Evolutionary conservation across 129 eudicot genomes (phyloP).

Genomic region (Rutidosis leptorrhynchoides): DNA sequence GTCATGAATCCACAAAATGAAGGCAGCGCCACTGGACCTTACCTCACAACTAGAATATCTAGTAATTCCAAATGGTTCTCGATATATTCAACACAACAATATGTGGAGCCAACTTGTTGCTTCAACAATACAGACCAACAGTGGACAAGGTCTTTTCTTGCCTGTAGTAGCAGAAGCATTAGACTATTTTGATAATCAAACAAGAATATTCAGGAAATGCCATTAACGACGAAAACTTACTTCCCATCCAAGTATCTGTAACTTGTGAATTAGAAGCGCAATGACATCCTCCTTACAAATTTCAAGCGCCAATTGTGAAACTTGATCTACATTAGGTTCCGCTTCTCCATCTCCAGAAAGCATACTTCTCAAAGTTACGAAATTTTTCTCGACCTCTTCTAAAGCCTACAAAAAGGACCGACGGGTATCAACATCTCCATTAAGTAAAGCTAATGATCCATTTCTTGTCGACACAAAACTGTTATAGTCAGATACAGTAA

Average conservation of each 20-base stretch:
- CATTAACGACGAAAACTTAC: constrained; percentile 33
- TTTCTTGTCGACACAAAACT: too few species aligned
- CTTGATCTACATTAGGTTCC: constrained; percentile 64
- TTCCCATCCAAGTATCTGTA: constrained; percentile 62
- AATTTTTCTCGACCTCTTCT: too few species aligned
- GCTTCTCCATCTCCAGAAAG: constrained; percentile 69
- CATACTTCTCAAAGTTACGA: too few species aligned
- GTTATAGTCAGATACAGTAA: too few species aligned
- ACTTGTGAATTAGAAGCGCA: constrained; percentile 56
- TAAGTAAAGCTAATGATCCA: too few species aligned
- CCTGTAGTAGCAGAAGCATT: constrained; percentile 33
- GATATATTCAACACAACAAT: constrained; percentile 54
- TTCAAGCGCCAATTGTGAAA: constrained; percentile 52
- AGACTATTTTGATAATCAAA: background rate
- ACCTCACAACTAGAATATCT: constrained; percentile 78
- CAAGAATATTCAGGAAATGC: too few species aligned
- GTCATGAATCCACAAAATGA: too few species aligned
- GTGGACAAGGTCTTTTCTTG: constrained; percentile 67
- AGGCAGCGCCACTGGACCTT: too few species aligned
- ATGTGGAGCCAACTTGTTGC: constrained; percentile 56
- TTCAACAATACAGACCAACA: constrained; percentile 66
- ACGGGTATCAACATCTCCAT: too few species aligned
- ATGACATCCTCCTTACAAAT: constrained; percentile 59
- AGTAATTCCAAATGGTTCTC: constrained; percentile 64
- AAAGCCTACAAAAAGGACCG: too few species aligned